Evolutionary conservation across 208 protist genomes (phyloP).

Genomic region (Porcisia deanei): DNA sequence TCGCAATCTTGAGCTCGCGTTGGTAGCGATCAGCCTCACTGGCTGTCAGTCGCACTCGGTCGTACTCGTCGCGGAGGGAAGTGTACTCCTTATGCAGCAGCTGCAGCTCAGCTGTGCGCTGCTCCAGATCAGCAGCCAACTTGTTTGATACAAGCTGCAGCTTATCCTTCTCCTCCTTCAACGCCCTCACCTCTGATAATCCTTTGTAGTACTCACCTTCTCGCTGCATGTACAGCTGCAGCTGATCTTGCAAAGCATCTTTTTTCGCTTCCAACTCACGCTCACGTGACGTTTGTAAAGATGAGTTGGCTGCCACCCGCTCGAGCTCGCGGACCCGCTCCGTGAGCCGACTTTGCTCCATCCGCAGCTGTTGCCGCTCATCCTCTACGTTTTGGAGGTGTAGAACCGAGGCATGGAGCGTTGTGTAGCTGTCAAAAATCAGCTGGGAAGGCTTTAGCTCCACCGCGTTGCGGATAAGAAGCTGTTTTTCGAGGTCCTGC

Average conservation of each 20-base stretch:
- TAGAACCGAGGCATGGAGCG: conserved; percentile 38
- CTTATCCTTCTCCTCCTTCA: conserved; percentile 26
- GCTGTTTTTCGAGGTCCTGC: conserved; percentile 40
- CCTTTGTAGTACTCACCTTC: conserved; percentile 65
- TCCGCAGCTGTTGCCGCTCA: conserved; percentile 39
- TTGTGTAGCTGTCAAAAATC: conserved; percentile 48
- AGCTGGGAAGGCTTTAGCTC: conserved; percentile 52
- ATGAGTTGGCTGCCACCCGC: conserved; percentile 37
- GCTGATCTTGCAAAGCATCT: conserved; percentile 42
- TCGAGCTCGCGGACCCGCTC: conserved; percentile 59
- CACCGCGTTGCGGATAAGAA: conserved; percentile 52
- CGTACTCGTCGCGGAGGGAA: conserved; percentile 60
- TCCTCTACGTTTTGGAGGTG: conserved; percentile 36
- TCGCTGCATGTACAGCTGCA: conserved; percentile 44
- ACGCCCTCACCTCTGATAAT: conserved; percentile 33
- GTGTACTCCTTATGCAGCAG: conserved; percentile 69
- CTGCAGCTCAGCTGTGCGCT: conserved; percentile 51
- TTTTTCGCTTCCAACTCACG: conserved; percentile 49
- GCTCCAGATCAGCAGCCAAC: conserved; percentile 33
- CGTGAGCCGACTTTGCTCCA: conserved; percentile 33
- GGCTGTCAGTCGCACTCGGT: conserved; percentile 37
- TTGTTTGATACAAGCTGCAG: conserved; percentile 10
- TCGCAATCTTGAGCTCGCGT: conserved; percentile 37
- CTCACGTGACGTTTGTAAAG: conserved; percentile 45
- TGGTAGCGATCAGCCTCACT: conserved; percentile 41